phyloP scores from a whole-genome alignment of 805 yeast species.

The Myxozyma nipponensis region DNA sequence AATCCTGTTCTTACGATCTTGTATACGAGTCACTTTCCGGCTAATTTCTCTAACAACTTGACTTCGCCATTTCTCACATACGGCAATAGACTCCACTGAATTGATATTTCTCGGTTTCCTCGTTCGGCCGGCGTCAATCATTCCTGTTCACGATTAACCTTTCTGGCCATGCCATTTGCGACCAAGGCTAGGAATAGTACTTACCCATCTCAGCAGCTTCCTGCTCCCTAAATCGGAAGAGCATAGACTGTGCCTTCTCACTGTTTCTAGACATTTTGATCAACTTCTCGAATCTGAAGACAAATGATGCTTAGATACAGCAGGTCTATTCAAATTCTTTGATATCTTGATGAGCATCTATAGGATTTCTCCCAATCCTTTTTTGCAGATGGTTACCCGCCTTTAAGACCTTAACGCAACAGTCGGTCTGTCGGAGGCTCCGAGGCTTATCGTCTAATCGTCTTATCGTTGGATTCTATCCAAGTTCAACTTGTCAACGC shows the following conservation, averaged over 20 bases:
- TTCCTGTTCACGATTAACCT: constrained; percentile 22
- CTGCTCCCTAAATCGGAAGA: constrained; percentile 61
- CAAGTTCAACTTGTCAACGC: too few species aligned
- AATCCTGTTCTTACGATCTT: constrained; percentile 44
- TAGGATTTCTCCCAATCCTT: too few species aligned
- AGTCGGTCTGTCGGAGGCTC: too few species aligned
- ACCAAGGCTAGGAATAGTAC: too few species aligned
- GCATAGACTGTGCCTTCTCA: constrained; percentile 70
- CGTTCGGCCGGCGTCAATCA: constrained; percentile 51
- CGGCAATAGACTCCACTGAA: constrained; percentile 51
- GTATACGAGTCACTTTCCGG: constrained; percentile 55
- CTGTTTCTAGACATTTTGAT: constrained; percentile 64
- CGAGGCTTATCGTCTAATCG: too few species aligned
- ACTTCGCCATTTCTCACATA: constrained; percentile 68
- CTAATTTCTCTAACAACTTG: constrained; percentile 63
- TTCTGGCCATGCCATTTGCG: background rate
- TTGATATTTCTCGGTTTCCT: constrained; percentile 60
- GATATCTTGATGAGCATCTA: background rate
- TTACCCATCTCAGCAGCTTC: constrained; percentile 55
- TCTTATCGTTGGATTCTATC: too few species aligned
- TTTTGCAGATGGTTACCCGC: too few species aligned
- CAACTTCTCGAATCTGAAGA: too few species aligned
- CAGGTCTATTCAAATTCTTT: background rate
- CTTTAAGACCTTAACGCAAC: too few species aligned
- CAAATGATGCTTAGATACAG: background rate